phyloP scores from a whole-genome alignment of 208 protist genomes.

The Strigomonas culicis region DNA sequence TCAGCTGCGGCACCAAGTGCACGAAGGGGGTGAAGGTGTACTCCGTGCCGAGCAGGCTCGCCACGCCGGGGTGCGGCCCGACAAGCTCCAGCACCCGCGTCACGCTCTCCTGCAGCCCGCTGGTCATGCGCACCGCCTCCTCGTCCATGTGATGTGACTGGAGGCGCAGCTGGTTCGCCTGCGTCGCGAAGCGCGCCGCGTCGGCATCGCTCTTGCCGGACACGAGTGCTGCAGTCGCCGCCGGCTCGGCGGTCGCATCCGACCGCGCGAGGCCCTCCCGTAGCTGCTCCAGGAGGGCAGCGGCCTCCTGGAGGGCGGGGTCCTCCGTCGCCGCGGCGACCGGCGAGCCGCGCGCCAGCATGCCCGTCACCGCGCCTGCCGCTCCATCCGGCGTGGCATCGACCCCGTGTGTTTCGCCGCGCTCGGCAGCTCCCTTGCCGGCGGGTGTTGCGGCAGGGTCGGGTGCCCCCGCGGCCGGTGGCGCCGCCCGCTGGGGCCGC shows the following conservation, averaged over 20 bases:
- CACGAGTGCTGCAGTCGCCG: background rate
- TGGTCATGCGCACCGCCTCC: conserved; percentile 16
- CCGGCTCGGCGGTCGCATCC: background rate
- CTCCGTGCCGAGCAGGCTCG: conserved; percentile 27
- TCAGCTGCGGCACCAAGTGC: conserved; percentile 33
- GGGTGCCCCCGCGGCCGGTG: background rate
- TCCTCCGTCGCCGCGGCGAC: no score
- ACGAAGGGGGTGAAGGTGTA: conserved; percentile 29
- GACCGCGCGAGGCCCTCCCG: no score
- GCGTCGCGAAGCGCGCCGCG: background rate
- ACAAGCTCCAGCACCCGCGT: conserved; percentile 31
- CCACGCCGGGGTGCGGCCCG: conserved; percentile 24
- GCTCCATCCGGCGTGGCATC: no score
- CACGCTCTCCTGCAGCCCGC: conserved; percentile 22
- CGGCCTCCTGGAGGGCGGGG: no score
- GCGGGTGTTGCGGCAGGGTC: background rate
- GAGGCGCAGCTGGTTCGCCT: background rate
- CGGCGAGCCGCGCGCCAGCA: no score
- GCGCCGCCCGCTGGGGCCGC: no score
- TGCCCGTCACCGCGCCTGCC: no score
- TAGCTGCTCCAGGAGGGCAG: no score
- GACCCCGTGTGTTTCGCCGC: no score
- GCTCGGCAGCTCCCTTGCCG: no score
- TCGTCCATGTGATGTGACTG: conserved; percentile 22
- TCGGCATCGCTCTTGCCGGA: background rate